Base-by-base conservation (phyloP, 1,139 yeast species). In the Torulaspora pretoriensis region DNA sequence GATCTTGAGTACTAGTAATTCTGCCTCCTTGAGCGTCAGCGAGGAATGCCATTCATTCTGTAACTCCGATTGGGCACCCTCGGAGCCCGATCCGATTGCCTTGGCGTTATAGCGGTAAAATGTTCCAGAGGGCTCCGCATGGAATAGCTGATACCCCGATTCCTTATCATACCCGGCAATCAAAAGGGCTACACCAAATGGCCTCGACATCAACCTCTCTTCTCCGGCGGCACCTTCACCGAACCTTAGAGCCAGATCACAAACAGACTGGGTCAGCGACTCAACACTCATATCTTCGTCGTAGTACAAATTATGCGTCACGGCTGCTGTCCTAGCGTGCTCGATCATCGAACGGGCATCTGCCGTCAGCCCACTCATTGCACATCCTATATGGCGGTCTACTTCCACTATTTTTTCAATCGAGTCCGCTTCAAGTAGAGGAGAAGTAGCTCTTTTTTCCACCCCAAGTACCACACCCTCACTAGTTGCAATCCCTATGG, bases 191-290 rank as follows among this genome's bases (percentile, higher is more conserved):
- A 94, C 99, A 64, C 99, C 99, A 68, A 94, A 94, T 8, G 99
- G 99, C 70, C 99, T 81, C 3, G 97, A 88, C 99, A 94, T 94
- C 58, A 90, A 77, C 65, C 96, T 78, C 67, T 94, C 94, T 65
- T 92, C 97, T 50, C 97, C 98, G 36, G 92, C 83, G 8, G 97
- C 98, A 55, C 97, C 97, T 71, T 92, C 99, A 50, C 99, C 99
- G 60, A 94, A 94, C 64, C 97, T 78, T 58, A 94, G 74, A 2
- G 99, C 98, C 64, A 94, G 76, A 69, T 94, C 98, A 68, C 98
- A 92, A 22, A 94, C 96, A 1, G 95, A 82, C 68, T 94, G 99
- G 10, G 98, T 90, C 60, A 92, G 80, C 42, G 95, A 80, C 67
- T 94, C 98, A 30, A 92, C 95, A 48, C 86, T 85, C 60, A 92